phyloP scores from a whole-genome alignment of 1,284 basidiomycete species.

The Cryptococcus sp. region DNA sequence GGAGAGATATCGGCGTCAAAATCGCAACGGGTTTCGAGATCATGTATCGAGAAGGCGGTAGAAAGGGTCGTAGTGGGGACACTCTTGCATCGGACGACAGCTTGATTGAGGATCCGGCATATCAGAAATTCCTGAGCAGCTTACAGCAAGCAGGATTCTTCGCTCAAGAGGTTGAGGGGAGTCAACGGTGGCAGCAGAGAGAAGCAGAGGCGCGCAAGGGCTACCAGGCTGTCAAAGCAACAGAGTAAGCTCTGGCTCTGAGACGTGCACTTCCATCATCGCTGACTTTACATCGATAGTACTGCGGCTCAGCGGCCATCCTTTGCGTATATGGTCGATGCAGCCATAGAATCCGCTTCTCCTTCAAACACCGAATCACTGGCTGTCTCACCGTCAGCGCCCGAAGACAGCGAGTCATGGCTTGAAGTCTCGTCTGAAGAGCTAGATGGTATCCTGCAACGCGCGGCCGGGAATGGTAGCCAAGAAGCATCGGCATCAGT shows the following conservation, averaged over 20 bases:
- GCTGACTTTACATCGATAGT: constrained; percentile 11
- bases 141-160: constrained; percentile 72
- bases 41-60: constrained; percentile 77
- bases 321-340: constrained; percentile 71
- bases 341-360: constrained; percentile 57
- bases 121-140: constrained; percentile 63
- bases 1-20: constrained; percentile 87
- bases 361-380: constrained; percentile 11
- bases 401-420: constrained; percentile 50
- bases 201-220: constrained; percentile 69
- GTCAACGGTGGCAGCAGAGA: constrained; percentile 68
- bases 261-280: neutral
- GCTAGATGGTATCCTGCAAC: constrained; percentile 48
- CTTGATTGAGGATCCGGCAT: constrained; percentile 27
- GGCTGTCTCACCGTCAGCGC: constrained; percentile 14
- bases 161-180: constrained; percentile 70
- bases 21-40: constrained; percentile 93
- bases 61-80: constrained; percentile 56
- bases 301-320: constrained; percentile 61
- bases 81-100: neutral
- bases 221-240: constrained; percentile 65
- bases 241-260: constrained; percentile 62
- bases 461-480: constrained; percentile 25
- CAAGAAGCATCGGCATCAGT: constrained; percentile 52
- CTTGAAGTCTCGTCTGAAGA: constrained; percentile 50